These are phyloP conservation scores for Westerdykella ornata DNA, from an alignment of 2,329 filamentous ascomycete species.

Conservation along the genomic window DNA sequence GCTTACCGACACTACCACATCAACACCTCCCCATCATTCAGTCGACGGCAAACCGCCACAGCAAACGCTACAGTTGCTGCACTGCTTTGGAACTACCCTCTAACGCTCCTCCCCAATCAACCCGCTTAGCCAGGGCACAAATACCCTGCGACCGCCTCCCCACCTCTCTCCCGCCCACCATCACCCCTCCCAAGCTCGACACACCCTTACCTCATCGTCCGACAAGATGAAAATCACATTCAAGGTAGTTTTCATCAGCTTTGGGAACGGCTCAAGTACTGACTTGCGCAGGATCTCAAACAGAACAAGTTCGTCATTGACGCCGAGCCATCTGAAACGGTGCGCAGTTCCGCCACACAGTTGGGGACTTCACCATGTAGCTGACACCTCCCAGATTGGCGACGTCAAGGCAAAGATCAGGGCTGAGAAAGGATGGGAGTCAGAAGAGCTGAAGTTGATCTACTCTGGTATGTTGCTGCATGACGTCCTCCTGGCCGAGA, in stretches of 20 bases:
- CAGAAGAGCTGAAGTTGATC: conserved; percentile 87
- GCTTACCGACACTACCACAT: too few species aligned
- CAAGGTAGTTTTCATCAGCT: conserved; percentile 47
- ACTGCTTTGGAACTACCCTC: too few species aligned
- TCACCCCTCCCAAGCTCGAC: conserved; percentile 5
- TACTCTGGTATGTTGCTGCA: conserved; percentile 70
- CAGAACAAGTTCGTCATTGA: conserved; percentile 98
- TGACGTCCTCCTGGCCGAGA: background rate
- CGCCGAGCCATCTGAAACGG: conserved; percentile 84
- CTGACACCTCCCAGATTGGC: conserved; percentile 57
- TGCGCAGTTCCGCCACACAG: conserved; percentile 42
- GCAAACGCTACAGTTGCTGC: too few species aligned
- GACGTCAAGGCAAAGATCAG: conserved; percentile 89
- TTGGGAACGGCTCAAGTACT: conserved; percentile 11
- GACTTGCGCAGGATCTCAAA: conserved; percentile 72
- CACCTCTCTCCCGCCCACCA: conserved; percentile 8
- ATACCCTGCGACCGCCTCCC: conserved; percentile 4
- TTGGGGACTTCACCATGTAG: conserved; percentile 7
- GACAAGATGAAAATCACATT: conserved; percentile 62
- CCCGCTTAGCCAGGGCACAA: too few species aligned
- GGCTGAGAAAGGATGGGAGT: conserved; percentile 89
- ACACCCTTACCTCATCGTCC: conserved; percentile 8
- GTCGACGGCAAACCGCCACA: too few species aligned
- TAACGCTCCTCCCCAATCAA: too few species aligned
- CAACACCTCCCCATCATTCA: too few species aligned